Conservation (phyloP, 2,329 filamentous ascomycete genomes). For the Aspergillus versicolor region DNA sequence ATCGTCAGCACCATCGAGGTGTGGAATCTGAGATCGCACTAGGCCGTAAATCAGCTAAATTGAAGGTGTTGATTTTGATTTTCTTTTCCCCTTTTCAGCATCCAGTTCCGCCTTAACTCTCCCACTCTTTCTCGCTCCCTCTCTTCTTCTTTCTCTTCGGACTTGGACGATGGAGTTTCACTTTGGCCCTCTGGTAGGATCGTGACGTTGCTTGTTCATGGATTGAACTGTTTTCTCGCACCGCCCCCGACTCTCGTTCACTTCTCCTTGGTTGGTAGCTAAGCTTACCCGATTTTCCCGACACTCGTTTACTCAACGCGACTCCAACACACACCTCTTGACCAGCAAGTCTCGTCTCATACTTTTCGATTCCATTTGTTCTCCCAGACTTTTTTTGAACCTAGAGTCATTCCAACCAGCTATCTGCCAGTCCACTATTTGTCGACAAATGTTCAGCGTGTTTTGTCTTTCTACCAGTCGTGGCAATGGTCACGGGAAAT, state of each 20-base stretch:
- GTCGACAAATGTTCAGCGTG: conserved; percentile 43
- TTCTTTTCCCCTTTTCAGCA: conserved; percentile 12
- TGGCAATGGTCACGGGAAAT: conserved; percentile 48
- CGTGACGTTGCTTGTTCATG: conserved; percentile 23
- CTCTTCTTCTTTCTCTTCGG: conserved; percentile 10
- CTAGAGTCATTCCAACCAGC: background rate
- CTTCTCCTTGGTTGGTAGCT: conserved; percentile 14
- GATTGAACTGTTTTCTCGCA: conserved; percentile 13
- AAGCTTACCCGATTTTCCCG: conserved; percentile 8
- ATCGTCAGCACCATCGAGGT: background rate
- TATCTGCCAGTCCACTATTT: conserved; percentile 28
- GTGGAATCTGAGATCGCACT: conserved; percentile 12
- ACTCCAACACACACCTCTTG: conserved; percentile 1
- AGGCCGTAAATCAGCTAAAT: conserved; percentile 1
- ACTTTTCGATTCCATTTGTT: conserved; percentile 4
- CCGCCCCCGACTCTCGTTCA: conserved; percentile 15
- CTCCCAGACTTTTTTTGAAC: background rate
- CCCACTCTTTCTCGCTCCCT: conserved; percentile 19
- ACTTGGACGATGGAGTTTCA: conserved; percentile 19
- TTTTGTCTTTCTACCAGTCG: conserved; percentile 32
- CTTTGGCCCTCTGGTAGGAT: conserved; percentile 30
- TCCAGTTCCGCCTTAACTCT: conserved; percentile 13
- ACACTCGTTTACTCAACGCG: conserved; percentile 16
- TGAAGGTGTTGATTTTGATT: background rate
- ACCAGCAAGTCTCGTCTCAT: conserved; percentile 12